Base-by-base conservation (phyloP, 768 basidiomycete genomes). In the Thelephora ganbajun region DNA sequence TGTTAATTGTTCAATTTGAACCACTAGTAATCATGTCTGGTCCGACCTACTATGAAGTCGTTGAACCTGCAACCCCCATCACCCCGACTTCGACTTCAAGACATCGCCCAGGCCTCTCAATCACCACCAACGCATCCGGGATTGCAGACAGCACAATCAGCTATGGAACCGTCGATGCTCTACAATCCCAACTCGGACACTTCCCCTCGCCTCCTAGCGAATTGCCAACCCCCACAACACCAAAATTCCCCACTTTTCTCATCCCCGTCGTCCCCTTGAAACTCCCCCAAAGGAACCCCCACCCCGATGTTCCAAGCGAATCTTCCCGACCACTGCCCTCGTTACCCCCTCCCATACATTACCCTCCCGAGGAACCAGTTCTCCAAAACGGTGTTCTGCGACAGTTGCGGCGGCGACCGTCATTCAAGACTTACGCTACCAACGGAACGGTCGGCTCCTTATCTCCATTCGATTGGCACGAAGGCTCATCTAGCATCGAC, bases 91-190 rank as follows among this genome's bases (percentile, higher is more conserved):
- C 45, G 45, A 53, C 36, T 14, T 41, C 39, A 14, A 41, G 39
- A 35, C 70, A 73, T 61, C 53, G 57, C 33, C 59, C 64, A 41
- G 60, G 55, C 30, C 57, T 59, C 16, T 79, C 76, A 34, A 55
- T 72, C 41, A 66, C 68, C 46, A 77, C 77, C 35, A 72, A 68
- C 50, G 73, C 69, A 5, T 79, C 78, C n/a, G 73, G 67, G 22
- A 59, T 77, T 35, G 74, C 77, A 33, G 72, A 72, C 44, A 77
- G 74, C 46, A 73, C 74, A 23, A 71, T 78, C 41, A 74, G 71
- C 57, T 68, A 70, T 54, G 56, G 53, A 22, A 60, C 59, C 48
- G 48, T 48, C 56, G 61, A 49, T 48, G 64, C 60, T 6, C 57
- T 56, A 35, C 45, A 55, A 9, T 19, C 51, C n/a, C 62, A 61